Evolutionary conservation across 1,284 basidiomycete species (phyloP).

Genomic region (Fomes fomentarius): DNA sequence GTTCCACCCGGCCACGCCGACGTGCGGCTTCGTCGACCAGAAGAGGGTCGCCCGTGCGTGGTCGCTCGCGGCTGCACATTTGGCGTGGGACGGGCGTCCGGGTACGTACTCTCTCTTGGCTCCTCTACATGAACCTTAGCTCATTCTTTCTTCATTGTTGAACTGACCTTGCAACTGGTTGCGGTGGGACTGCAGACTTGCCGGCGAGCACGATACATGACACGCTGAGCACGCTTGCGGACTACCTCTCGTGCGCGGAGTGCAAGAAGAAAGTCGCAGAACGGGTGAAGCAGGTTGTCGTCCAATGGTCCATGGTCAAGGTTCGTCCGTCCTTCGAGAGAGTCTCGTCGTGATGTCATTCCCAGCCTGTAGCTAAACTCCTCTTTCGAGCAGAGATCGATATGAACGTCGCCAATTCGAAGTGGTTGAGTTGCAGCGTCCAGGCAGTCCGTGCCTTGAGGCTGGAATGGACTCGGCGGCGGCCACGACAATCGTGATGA

Average conservation of each 20-base stretch:
- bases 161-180: too few species aligned
- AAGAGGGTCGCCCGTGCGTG: slow-evolving; percentile 42
- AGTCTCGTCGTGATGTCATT: too few species aligned
- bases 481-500: too few species aligned
- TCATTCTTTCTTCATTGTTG: not conserved
- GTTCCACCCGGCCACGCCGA: slow-evolving; percentile 36
- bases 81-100: slow-evolving; percentile 42
- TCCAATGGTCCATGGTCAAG: slow-evolving; percentile 80
- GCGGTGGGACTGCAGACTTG: slow-evolving; percentile 27
- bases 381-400: too few species aligned
- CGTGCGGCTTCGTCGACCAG: slow-evolving; percentile 40
- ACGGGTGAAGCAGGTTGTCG: slow-evolving; percentile 65
- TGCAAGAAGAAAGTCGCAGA: slow-evolving; percentile 63
- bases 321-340: too few species aligned
- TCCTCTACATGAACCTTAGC: too few species aligned
- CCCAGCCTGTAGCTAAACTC: too few species aligned
- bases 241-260: slow-evolving; percentile 42
- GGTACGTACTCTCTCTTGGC: slow-evolving; percentile 25
- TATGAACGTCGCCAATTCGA: too few species aligned
- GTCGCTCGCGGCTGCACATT: slow-evolving; percentile 41
- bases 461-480: too few species aligned
- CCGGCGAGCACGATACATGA: slow-evolving; percentile 36
- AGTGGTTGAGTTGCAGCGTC: too few species aligned
- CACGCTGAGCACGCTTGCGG: slow-evolving; percentile 35
- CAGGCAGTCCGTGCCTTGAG: too few species aligned